A percentile compares a stretch with the other conserved stretches of the same genome.
Evolutionary conservation across 2,329 filamentous ascomycete species (phyloP).

Genomic region (Ceratocystis cacaofunesta): DNA sequence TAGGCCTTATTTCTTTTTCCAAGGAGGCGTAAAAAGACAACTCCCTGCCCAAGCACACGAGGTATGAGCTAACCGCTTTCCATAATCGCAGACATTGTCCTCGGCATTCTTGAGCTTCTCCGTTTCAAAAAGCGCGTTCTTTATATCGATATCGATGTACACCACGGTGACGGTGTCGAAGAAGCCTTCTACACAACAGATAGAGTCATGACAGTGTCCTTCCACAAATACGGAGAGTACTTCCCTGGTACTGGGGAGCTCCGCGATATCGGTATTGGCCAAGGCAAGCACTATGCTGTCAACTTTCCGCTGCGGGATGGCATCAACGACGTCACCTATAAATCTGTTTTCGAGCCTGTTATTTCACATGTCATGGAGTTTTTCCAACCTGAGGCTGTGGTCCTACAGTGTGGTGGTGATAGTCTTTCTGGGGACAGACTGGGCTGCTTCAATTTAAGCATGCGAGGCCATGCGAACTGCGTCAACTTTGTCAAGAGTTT

Average conservation of each 20-base stretch:
- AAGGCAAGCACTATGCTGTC: slow-evolving; percentile 76
- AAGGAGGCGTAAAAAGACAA: neutral
- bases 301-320: slow-evolving; percentile 88
- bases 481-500: slow-evolving; percentile 83
- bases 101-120: slow-evolving; percentile 83
- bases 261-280: slow-evolving; percentile 71
- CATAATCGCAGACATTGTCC: slow-evolving; percentile 54
- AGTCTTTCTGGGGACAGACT: slow-evolving; percentile 86
- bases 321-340: slow-evolving; percentile 80
- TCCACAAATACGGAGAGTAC: slow-evolving; percentile 95
- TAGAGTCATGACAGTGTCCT: slow-evolving; percentile 82
- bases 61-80: neutral
- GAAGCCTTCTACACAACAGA: slow-evolving; percentile 89
- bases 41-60: neutral
- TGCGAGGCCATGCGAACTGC: slow-evolving; percentile 88
- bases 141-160: slow-evolving; percentile 92
- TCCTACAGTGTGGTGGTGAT: slow-evolving; percentile 91
- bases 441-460: slow-evolving; percentile 95
- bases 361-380: slow-evolving; percentile 75
- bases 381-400: slow-evolving; percentile 81
- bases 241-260: slow-evolving; percentile 86
- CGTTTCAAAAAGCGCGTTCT: slow-evolving; percentile 87
- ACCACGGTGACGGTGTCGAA: slow-evolving; percentile 85
- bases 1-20: slow-evolving; percentile 18
- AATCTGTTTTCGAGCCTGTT: slow-evolving; percentile 80